Conservation (phyloP, 2,329 filamentous ascomycete genomes). For the Fusarium sp. region DNA sequence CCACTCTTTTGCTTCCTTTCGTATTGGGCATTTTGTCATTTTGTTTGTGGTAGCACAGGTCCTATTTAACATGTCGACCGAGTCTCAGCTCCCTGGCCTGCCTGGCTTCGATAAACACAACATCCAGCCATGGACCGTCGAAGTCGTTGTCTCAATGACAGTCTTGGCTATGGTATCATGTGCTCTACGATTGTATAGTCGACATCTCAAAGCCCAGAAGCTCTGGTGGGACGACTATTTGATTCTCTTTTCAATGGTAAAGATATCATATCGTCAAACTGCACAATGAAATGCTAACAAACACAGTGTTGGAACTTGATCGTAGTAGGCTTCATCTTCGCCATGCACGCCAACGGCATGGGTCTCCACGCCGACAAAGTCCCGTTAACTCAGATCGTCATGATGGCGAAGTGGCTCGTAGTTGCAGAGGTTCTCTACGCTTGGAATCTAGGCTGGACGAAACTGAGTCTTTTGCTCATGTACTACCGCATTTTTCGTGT, state of each 20-base stretch:
- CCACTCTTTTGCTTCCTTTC: not conserved
- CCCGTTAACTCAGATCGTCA: constrained; percentile 53
- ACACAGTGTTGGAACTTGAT: constrained; percentile 57
- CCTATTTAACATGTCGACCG: constrained; percentile 24
- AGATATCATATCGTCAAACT: not conserved
- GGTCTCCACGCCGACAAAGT: constrained; percentile 61
- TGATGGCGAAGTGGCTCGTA: constrained; percentile 62
- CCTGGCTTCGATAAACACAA: constrained; percentile 46
- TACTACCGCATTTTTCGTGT: constrained; percentile 66
- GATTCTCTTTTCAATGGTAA: constrained; percentile 63
- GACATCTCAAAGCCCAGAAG: constrained; percentile 57
- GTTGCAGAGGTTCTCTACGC: constrained; percentile 63
- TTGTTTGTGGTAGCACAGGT: not conserved
- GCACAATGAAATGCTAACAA: not conserved
- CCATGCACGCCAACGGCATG: constrained; percentile 62
- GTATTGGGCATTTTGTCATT: not conserved
- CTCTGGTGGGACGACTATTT: constrained; percentile 67
- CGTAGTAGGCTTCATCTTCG: constrained; percentile 63
- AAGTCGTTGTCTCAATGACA: constrained; percentile 58
- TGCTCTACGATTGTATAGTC: constrained; percentile 57
- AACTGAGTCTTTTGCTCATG: constrained; percentile 64
- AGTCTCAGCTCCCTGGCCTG: constrained; percentile 42
- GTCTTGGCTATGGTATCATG: constrained; percentile 57
- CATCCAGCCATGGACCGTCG: constrained; percentile 59
- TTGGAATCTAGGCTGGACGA: constrained; percentile 64